Conservation (phyloP, 176 grass and related monocot genomes). For the Phoenix dactylifera region DNA sequence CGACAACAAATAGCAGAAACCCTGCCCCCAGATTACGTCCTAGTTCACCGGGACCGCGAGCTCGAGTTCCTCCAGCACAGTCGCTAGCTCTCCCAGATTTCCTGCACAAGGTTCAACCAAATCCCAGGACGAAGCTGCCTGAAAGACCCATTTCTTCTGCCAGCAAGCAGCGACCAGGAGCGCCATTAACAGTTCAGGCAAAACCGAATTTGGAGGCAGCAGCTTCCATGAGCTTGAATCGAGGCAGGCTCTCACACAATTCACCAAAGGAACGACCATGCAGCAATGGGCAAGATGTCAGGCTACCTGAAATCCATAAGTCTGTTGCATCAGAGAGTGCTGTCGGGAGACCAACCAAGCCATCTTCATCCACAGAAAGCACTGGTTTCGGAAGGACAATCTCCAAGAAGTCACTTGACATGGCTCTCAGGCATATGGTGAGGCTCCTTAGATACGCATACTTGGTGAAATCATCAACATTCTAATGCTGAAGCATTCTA, state of each 20-base stretch:
- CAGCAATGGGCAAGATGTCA: not conserved
- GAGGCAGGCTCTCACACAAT: conserved; percentile 1
- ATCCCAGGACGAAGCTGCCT: not conserved
- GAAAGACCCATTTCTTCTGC: not conserved
- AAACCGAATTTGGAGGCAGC: not conserved
- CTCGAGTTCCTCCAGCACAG: not conserved
- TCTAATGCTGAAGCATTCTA: no score
- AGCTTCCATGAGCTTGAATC: not conserved
- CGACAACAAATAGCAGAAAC: not conserved
- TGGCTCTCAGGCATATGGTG: conserved; percentile 17
- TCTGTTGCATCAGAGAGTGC: not conserved
- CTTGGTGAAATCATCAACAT: no score
- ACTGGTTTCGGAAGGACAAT: conserved; percentile 7
- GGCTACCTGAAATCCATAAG: not conserved
- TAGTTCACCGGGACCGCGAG: conserved; percentile 1
- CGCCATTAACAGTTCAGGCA: not conserved
- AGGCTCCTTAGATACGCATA: not conserved
- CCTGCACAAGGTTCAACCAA: not conserved
- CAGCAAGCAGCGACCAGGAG: not conserved
- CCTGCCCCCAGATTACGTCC: not conserved
- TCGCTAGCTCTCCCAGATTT: not conserved
- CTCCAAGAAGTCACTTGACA: conserved; percentile 15
- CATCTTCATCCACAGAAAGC: conserved; percentile 7
- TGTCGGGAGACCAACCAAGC: not conserved
- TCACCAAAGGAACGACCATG: not conserved